Evolutionary conservation across 2,329 filamentous ascomycete genomes (phyloP).

Genomic region (Colletotrichum noveboracense): DNA sequence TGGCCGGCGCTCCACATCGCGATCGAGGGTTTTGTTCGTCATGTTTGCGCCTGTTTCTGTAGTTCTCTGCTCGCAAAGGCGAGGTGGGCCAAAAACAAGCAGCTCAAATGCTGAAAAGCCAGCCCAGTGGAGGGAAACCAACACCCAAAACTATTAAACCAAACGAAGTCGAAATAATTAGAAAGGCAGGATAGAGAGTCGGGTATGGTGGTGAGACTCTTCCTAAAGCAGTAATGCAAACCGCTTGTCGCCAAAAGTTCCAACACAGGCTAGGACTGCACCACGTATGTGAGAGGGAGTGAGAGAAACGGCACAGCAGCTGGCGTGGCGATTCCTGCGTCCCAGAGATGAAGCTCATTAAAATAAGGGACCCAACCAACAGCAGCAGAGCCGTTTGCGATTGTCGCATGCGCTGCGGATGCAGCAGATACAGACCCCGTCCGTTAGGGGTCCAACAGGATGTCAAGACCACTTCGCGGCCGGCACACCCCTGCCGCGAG

Average conservation of each 20-base stretch:
- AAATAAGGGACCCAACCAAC: not conserved
- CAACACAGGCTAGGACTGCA: not conserved
- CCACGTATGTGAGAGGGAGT: not conserved
- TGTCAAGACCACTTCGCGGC: not conserved
- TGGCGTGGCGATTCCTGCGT: not conserved
- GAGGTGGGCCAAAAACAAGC: not conserved
- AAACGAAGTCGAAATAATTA: not conserved
- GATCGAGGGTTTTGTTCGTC: not conserved
- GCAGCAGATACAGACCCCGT: not conserved
- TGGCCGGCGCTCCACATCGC: not conserved
- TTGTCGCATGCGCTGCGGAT: not conserved
- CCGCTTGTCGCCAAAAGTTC: not conserved
- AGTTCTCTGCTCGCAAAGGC: not conserved
- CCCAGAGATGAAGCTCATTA: constrained; percentile 6
- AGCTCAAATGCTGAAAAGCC: not conserved
- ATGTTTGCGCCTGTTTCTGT: not conserved
- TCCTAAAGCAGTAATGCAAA: not conserved
- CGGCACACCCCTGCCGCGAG: not conserved
- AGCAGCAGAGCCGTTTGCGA: not conserved
- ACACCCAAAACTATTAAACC: not conserved
- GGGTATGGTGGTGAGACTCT: not conserved
- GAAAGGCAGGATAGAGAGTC: not conserved
- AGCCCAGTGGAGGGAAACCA: not conserved
- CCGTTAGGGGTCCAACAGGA: not conserved
- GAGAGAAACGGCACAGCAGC: not conserved